phyloP scores from a whole-genome alignment of 768 basidiomycete genomes.

The Boletus insuetus region DNA sequence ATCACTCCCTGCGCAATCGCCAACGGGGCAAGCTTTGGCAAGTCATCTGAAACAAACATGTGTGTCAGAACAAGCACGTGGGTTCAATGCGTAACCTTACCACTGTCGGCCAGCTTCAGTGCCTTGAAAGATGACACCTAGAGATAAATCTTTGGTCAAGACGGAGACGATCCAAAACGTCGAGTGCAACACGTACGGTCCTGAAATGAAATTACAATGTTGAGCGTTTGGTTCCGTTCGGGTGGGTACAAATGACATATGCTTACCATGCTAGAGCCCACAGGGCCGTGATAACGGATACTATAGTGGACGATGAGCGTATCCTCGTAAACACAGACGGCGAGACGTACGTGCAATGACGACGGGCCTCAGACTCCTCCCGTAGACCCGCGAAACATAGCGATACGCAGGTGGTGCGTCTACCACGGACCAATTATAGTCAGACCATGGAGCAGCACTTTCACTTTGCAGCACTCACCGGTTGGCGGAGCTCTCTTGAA shows the following conservation, averaged over 20 bases:
- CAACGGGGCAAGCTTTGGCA: slow-evolving; percentile 48
- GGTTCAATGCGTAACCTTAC: slow-evolving; percentile 37
- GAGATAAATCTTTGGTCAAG: background rate
- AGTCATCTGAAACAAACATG: slow-evolving; percentile 34
- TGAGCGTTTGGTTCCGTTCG: background rate
- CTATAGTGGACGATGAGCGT: slow-evolving; percentile 19
- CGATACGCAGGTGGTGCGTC: slow-evolving; percentile 56
- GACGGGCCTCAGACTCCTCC: slow-evolving; percentile 58
- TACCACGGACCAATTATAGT: background rate
- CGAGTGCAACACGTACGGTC: slow-evolving; percentile 10
- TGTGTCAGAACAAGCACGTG: background rate
- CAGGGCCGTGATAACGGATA: slow-evolving; percentile 45
- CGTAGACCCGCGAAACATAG: slow-evolving; percentile 56
- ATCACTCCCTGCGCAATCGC: slow-evolving; percentile 59
- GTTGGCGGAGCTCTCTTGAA: slow-evolving; percentile 8
- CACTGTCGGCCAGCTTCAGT: slow-evolving; percentile 42
- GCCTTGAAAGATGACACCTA: slow-evolving; percentile 65
- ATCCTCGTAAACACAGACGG: background rate
- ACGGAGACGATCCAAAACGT: background rate
- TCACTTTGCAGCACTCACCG: slow-evolving; percentile 6
- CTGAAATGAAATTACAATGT: slow-evolving; percentile 1
- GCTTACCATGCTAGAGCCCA: slow-evolving; percentile 68
- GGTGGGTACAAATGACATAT: background rate
- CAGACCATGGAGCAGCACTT: background rate
- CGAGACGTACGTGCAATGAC: slow-evolving; percentile 44